Evolutionary conservation across 202 grass and related monocot genomes (phyloP).

Genomic region (Dendrocalamus latiflorus): DNA sequence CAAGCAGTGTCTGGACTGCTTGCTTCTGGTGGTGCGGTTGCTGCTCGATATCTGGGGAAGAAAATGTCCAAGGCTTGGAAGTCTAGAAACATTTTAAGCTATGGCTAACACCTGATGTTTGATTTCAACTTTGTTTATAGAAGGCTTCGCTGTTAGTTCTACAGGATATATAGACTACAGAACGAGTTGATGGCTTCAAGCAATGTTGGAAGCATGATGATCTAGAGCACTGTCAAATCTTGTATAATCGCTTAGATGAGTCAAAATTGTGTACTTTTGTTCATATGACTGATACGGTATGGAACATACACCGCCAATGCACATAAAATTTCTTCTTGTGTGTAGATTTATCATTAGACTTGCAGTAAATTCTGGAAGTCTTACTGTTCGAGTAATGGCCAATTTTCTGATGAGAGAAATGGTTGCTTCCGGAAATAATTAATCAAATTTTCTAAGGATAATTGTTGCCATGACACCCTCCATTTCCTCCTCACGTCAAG

Average conservation of each 20-base stretch:
- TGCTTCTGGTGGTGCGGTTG: conserved; percentile 59
- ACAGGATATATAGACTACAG: not conserved
- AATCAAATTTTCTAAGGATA: no score
- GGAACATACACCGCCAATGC: no score
- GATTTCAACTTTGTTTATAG: not conserved
- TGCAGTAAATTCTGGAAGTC: no score
- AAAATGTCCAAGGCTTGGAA: conserved; percentile 81
- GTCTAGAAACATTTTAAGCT: conserved; percentile 42
- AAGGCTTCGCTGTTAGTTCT: not conserved
- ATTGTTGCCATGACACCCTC: no score
- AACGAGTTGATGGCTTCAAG: not conserved
- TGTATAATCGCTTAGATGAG: not conserved
- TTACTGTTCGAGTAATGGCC: no score
- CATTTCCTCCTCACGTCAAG: no score
- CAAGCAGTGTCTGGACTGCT: conserved; percentile 75
- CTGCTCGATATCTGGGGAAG: conserved; percentile 58
- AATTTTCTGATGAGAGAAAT: no score
- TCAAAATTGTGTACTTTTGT: not conserved
- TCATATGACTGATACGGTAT: no score
- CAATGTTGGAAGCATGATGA: not conserved
- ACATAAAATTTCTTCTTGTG: no score
- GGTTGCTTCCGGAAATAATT: no score
- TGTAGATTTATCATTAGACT: no score
- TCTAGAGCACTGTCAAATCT: not conserved
- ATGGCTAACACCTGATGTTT: not conserved